Evolutionary conservation across 164 flowering plant species (phyloP).

Genomic region (Santalum album): DNA sequence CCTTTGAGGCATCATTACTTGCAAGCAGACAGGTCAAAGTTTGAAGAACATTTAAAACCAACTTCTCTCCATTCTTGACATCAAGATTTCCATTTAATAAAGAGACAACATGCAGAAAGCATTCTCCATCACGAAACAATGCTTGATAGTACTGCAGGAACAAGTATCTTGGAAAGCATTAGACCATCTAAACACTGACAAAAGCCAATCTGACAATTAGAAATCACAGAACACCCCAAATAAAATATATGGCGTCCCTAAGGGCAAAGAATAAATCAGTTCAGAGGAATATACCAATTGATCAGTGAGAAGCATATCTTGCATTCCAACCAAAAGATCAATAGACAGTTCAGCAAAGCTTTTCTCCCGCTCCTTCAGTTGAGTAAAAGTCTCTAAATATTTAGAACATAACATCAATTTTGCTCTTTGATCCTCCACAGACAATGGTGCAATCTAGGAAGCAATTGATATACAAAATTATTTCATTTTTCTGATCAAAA

Average conservation of each 20-base stretch:
- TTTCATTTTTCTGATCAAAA: not conserved
- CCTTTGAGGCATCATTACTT: constrained; percentile 83
- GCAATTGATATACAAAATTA: not conserved
- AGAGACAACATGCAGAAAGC: constrained; percentile 94
- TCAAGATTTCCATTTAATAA: constrained; percentile 79
- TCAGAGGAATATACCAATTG: constrained; percentile 39
- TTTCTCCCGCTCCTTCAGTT: constrained; percentile 64
- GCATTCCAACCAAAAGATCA: constrained; percentile 75
- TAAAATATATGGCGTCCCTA: not conserved
- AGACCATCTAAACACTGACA: constrained; percentile 1
- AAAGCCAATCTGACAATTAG: not conserved
- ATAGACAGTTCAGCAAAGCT: constrained; percentile 58
- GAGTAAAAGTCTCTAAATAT: constrained; percentile 80
- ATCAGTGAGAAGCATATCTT: constrained; percentile 61
- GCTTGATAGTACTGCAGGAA: constrained; percentile 72
- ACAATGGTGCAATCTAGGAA: constrained; percentile 48
- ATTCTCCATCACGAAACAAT: constrained; percentile 88
- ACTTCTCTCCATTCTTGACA: constrained; percentile 56
- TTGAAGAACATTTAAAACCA: constrained; percentile 77
- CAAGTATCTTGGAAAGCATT: constrained; percentile 10
- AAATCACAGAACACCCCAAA: not conserved
- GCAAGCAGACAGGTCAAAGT: constrained; percentile 74
- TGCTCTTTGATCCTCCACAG: constrained; percentile 60
- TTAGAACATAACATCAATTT: constrained; percentile 73
- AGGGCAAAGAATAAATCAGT: not conserved